Evolutionary conservation across 2,329 filamentous ascomycete species (phyloP), one percentile per base, ranked within the genome.

Genomic region (Nigrospora oryzae): DNA sequence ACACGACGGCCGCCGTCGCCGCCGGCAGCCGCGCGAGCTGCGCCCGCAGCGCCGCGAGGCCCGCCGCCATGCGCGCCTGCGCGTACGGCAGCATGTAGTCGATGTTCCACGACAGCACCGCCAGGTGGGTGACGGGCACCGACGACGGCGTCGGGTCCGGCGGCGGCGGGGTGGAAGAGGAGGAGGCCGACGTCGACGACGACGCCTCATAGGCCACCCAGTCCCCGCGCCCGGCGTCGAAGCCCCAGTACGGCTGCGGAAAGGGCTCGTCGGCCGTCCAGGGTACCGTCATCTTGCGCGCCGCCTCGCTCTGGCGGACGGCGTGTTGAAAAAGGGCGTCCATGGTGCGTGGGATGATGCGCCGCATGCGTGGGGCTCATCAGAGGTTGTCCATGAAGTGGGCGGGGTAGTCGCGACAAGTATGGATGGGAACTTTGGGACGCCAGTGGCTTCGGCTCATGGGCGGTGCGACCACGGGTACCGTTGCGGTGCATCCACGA

Each of bases 1-100:
- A 70, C 43, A 79, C 62, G 4, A 75, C 57, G 0, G 58, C 51
- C 1, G 70, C 59, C 0, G 59, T 58, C 1, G 43, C 28, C 1
- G 46, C 13, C 1, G 47, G 46, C 1, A 51, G 19, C 8, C 40
- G 41, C 2, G 31, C 36, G 11, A 54, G 35, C 11, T 53, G 49
- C 0, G 14, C 14, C 17, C 54, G 42, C 0, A 63, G 55, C 7
- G 61, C 51, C 2, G 40, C 35, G 2, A 63, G 47, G 1, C 52
- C 60, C 10, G 52, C 46, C 0, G 36, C n/a, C 59, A 63, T 62
- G 3, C 61, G 49, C 11, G 48, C 42, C 17, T 44, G 33, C 3
- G 52, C 49, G 40, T 46, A 45, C 0, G 60, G 60, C 7, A 61
- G 51, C 56, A 58, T 62, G 49, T 59, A 62, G 42, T 63, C 61